These are phyloP conservation scores for Globisporangium spiculum DNA, from an alignment of 352 stramenopile genomes.

Conservation along the genomic window DNA sequence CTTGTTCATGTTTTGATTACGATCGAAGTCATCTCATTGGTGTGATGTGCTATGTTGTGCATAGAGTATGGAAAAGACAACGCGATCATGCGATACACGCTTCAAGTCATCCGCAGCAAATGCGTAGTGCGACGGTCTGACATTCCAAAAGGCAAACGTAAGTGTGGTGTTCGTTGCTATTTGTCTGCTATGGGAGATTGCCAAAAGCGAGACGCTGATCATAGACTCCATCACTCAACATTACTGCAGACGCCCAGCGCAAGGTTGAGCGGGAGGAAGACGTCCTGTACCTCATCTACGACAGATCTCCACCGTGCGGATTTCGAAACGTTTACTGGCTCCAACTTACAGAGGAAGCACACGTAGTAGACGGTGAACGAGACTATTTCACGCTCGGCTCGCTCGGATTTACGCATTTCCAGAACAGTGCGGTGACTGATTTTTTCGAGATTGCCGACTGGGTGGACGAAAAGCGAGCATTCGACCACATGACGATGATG, in stretches of 20 bases:
- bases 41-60: not conserved
- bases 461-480: constrained; percentile 69
- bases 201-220: constrained; percentile 3
- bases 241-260: constrained; percentile 16
- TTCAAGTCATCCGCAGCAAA: constrained; percentile 37
- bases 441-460: constrained; percentile 51
- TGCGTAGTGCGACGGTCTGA: constrained; percentile 27
- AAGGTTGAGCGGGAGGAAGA: constrained; percentile 43
- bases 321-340: constrained; percentile 75
- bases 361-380: constrained; percentile 20
- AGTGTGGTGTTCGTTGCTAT: not conserved
- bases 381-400: constrained; percentile 62
- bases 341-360: constrained; percentile 37
- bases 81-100: constrained; percentile 38
- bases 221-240: not conserved
- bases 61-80: constrained; percentile 50
- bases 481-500: constrained; percentile 74
- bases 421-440: constrained; percentile 34
- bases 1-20: not conserved
- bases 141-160: constrained; percentile 36
- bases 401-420: constrained; percentile 58
- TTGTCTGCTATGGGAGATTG: constrained; percentile 7
- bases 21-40: not conserved
- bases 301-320: constrained; percentile 40
- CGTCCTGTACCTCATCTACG: constrained; percentile 49